phyloP scores from a whole-genome alignment of 2,329 filamentous ascomycete species.

The Hymenoscyphus fructigenus region DNA sequence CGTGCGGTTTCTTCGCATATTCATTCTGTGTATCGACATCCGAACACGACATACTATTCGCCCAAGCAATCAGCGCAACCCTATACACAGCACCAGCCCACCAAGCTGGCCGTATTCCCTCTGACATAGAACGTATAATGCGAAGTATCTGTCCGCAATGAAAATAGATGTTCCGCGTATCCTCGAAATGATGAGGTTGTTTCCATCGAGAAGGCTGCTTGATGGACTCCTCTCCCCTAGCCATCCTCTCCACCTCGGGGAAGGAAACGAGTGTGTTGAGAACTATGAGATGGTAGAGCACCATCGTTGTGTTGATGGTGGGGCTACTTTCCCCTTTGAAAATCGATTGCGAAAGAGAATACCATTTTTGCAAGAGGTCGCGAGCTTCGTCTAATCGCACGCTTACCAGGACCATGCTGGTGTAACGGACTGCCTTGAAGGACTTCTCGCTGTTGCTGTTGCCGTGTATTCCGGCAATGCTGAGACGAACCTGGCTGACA shows the following conservation, averaged over 20 bases:
- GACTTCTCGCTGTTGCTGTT: background rate
- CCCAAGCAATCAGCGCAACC: background rate
- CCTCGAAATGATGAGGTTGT: background rate
- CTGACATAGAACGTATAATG: constrained; percentile 1
- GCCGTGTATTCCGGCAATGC: background rate
- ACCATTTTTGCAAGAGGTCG: constrained; percentile 2
- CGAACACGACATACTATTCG: background rate
- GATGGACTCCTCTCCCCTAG: background rate
- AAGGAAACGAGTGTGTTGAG: background rate
- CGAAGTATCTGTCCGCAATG: background rate
- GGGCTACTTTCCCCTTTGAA: background rate
- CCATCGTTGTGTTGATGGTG: constrained; percentile 1
- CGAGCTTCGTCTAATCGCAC: background rate
- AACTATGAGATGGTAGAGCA: background rate
- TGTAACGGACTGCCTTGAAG: background rate
- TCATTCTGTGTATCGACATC: background rate
- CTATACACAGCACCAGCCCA: background rate
- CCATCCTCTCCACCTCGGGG: background rate
- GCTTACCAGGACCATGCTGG: background rate
- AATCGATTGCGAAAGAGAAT: background rate
- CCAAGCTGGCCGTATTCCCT: background rate
- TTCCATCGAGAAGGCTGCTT: background rate
- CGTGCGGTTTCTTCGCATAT: background rate
- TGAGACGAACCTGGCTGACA: background rate
- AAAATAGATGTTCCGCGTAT: background rate